Evolutionary conservation across 1,139 yeast species (phyloP).

Genomic region (Saccharomyces hybrid): DNA sequence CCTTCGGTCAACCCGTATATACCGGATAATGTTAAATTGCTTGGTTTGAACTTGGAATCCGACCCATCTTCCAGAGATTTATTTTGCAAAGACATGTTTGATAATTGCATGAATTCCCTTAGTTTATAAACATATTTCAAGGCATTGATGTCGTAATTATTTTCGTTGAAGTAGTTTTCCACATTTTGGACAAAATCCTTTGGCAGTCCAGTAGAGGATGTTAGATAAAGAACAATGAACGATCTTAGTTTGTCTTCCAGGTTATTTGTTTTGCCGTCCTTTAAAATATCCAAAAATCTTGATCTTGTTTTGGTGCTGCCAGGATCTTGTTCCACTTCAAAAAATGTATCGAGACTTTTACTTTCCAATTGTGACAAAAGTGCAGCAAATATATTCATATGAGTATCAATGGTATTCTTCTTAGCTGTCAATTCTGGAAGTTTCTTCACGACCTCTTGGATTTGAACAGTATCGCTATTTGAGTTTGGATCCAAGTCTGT

Average conservation of each 20-base stretch:
- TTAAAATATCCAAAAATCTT: conserved; percentile 52
- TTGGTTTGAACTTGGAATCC: conserved; percentile 18
- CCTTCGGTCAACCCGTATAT: conserved; percentile 82
- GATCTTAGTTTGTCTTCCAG: conserved; percentile 79
- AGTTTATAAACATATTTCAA: conserved; percentile 68
- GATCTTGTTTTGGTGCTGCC: conserved; percentile 53
- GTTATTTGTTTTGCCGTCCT: conserved; percentile 39
- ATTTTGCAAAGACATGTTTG: conserved; percentile 26
- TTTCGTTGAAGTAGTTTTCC: conserved; percentile 52
- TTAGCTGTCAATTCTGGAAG: conserved; percentile 87
- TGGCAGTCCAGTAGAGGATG: conserved; percentile 46
- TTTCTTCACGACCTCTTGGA: conserved; percentile 84
- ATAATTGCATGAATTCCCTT: conserved; percentile 61
- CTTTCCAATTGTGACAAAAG: conserved; percentile 76
- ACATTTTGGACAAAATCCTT: conserved; percentile 55
- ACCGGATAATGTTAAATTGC: conserved; percentile 64
- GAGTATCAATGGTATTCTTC: conserved; percentile 85
- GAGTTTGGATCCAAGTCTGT: conserved; percentile 65
- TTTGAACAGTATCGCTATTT: conserved; percentile 44
- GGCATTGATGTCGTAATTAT: conserved; percentile 57
- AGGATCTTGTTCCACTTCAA: conserved; percentile 82
- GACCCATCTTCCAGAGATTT: conserved; percentile 28
- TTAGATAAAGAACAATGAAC: conserved; percentile 62
- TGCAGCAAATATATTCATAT: conserved; percentile 89
- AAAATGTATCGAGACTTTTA: conserved; percentile 78